phyloP scores from a whole-genome alignment of 2,329 filamentous ascomycete genomes.

The Dichotomopilus funicola region DNA sequence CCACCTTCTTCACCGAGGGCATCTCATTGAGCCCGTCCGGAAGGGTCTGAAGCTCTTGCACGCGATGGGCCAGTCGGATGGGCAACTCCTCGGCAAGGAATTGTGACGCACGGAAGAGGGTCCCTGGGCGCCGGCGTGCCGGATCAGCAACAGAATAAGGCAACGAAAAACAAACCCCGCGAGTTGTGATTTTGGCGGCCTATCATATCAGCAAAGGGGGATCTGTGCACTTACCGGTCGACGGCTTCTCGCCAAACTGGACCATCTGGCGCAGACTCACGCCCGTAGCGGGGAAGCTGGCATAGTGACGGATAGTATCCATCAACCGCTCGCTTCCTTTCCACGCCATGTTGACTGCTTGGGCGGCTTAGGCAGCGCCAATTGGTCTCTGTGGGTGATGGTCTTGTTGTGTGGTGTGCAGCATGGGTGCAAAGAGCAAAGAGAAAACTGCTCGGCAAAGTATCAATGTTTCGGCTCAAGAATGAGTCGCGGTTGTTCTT shows the following conservation, averaged over 20 bases:
- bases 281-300: conserved; percentile 92
- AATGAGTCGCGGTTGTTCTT: background rate
- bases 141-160: background rate
- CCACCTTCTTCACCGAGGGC: conserved; percentile 90
- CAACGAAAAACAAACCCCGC: background rate
- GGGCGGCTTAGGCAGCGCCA: conserved; percentile 24
- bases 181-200: too few species aligned
- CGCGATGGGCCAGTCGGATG: conserved; percentile 91
- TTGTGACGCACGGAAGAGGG: conserved; percentile 93
- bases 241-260: conserved; percentile 92
- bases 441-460: background rate
- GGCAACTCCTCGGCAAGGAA: conserved; percentile 97
- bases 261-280: conserved; percentile 98
- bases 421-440: conserved; percentile 15
- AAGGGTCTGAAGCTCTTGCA: conserved; percentile 85
- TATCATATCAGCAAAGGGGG: too few species aligned
- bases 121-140: conserved; percentile 44
- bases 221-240: conserved; percentile 57
- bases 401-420: conserved; percentile 15
- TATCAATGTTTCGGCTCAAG: background rate
- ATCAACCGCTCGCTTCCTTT: conserved; percentile 84
- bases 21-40: conserved; percentile 97
- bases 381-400: conserved; percentile 19
- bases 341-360: conserved; percentile 71
- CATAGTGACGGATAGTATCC: conserved; percentile 96